Evolutionary conservation across 805 yeast species (phyloP), one percentile per base, ranked within the genome.

Genomic region (Saccharomycopsis fibuligera): DNA sequence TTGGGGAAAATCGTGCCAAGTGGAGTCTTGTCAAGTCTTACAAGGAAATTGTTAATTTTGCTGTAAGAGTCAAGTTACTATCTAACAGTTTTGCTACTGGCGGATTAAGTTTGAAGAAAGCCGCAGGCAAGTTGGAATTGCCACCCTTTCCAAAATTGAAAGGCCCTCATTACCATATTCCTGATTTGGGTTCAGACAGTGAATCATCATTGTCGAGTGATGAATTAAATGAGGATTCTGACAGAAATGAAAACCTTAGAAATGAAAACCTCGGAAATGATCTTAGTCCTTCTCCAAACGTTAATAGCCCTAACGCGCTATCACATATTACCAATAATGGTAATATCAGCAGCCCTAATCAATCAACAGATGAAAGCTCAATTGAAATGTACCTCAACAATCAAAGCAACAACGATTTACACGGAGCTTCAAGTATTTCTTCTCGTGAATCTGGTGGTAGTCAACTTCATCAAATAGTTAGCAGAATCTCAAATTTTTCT

Each of bases 11-110:
- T 48, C 67, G 89, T 47, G 68, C 89, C 57, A 77, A 78, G 57
- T 93, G 99, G 99, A 70, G 82, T 1, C 76, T 93, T 5, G 72
- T 78, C 25, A 83, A 83, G 57, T 83, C 79, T 21, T 77, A 82
- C 42, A 78, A 80, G 57, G 96, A 89, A 54, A 69, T 93, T 38
- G 66, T 76, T n/a, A 72, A 72, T 14, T 47, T 52, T 21, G 38
- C 48, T 5, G 14, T 38, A 4, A 41, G 43, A 38, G 22, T 46
- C 24, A 51, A 45, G 27, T 21, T 51, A 16, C 22, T 48, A 22
- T 19, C 40, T 3, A 35, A 17, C 24, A 23, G 44, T 33, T 24
- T 47, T 16, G 29, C 48, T 25, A 33, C 19, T 29, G 48, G 51
- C 8, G 45, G 49, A 9, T 45, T 49, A 19, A 46, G 37, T 24